phyloP scores from a whole-genome alignment of 306 rosid genomes.

The Medicago ruthenica region DNA sequence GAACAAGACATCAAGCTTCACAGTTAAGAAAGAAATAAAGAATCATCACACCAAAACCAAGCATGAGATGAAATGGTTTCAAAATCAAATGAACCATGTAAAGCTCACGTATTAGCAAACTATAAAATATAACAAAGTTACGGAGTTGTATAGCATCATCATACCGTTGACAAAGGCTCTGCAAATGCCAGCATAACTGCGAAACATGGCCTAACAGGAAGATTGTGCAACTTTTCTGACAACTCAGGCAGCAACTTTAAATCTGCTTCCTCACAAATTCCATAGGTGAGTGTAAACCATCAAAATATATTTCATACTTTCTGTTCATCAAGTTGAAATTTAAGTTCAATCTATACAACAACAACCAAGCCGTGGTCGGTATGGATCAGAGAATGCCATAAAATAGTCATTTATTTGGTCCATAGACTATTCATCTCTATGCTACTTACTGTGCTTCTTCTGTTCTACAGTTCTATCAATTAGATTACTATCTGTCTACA shows the following conservation, averaged over 20 bases:
- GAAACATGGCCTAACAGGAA: slow-evolving; percentile 80
- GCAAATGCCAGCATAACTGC: slow-evolving; percentile 87
- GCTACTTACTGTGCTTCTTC: no score
- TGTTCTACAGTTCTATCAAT: no score
- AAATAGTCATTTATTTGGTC: no score
- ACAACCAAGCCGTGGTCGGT: background rate
- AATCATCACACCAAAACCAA: slow-evolving; percentile 29
- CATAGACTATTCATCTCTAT: no score
- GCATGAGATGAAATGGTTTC: slow-evolving; percentile 22
- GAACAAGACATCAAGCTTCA: slow-evolving; percentile 4
- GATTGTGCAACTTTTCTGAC: slow-evolving; percentile 63
- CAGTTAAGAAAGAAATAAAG: slow-evolving; percentile 13
- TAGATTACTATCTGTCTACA: no score
- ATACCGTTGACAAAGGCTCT: slow-evolving; percentile 79
- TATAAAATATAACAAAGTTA: slow-evolving; percentile 24
- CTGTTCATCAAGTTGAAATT: slow-evolving; percentile 28
- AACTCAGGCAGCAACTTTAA: slow-evolving; percentile 66
- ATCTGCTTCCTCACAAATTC: slow-evolving; percentile 57
- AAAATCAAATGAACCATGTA: slow-evolving; percentile 33
- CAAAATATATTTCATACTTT: slow-evolving; percentile 25
- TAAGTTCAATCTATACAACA: slow-evolving; percentile 17
- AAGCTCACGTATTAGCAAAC: slow-evolving; percentile 30
- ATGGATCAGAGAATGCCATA: no score
- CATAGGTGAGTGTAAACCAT: slow-evolving; percentile 30
- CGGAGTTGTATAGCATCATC: slow-evolving; percentile 45